Base-by-base conservation (phyloP, 1,284 basidiomycete genomes). In the Athelia sp. region DNA sequence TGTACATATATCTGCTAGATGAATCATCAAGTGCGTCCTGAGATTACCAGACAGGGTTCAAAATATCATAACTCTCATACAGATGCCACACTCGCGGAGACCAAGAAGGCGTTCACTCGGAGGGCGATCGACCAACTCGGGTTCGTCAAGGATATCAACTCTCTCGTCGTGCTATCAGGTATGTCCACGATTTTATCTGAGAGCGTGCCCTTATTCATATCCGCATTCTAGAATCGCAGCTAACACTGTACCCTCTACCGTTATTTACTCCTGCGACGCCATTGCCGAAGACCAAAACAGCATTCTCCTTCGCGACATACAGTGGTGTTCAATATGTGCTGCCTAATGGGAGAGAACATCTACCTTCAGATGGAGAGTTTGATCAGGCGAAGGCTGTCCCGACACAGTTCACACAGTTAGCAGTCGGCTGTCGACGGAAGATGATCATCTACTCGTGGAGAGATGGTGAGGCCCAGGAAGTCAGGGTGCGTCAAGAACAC, bases 401-500 rank as follows among this genome's bases (percentile, higher is more conserved):
- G 13, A 76, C 76, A 2, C 65, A 84, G 15, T 72, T 90, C n/a
- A 90, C 90, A 1, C 79, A 82, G 50, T 73, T 99, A 9, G 78
- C 93, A 3, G 76, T 98, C 6, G 95, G 93, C 14, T 95, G 93
- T 60, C 74, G 87, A 56, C 79, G 94, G 54, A 92, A 87, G 63
- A 79, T 93, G 1, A 81, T 96, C 1, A 69, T 98, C 11, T 94
- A 93, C 62, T 77, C 81, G 3, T 97, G 93, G 92, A 85, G 79
- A 55, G 89, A 93, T 57, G 89, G 90, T 19, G 85, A 90, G 57
- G 77, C 86, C 40, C 86, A 89, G 62, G 86, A 85, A 43, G 71
- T 78, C 36, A 84, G 84, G 70, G 90, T 90, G 55, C 48, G 73
- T 51, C 53, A 52, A 49, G 48, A 52, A 50, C 52, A 51, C 48